Evolutionary conservation across 2,329 filamentous ascomycete species (phyloP), one percentile per base, ranked within the genome.

Genomic region (Aureobasidium vineae): DNA sequence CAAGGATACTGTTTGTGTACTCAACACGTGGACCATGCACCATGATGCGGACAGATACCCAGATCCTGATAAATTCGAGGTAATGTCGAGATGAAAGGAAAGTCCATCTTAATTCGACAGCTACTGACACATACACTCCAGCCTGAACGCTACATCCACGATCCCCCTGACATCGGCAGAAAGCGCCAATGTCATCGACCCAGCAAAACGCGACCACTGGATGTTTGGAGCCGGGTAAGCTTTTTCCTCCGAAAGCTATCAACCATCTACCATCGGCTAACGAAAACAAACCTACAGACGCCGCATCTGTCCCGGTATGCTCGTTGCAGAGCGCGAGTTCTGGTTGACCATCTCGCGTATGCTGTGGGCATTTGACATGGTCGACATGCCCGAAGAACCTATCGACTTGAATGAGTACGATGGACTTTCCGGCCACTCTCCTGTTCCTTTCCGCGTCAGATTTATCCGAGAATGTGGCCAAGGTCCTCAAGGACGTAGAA

Each of bases 241-340:
- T 19, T 41, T 41, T 41, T 41, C 5, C 38, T 1, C 16, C 33
- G 8, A 36, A 36, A 36, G 10, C 33, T 13, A 36, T 36, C 10
- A 2, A 13, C 13, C 10, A 13, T 13, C 13, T 13, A 10, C 11
- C 33, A 36, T 36, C 33, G 33, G 10, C 33, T 36, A 36, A 36
- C 33, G 33, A 13, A 13, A 16, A 19, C 0, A 19, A 41, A 41
- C 5, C 13, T 15, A 41, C 38, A 41, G 38, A 41, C 38, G 38
- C 7, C 78, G 85, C 28, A 79, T 86, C 50, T 88, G 86, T 72
- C 84, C 82, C 3, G 86, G 85, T 0, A 82, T 84, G 36, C 82
- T 85, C 61, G 76, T 87, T 3, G 83, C 82, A 0, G 80, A 83
- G 67, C 79, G 79, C 5, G 79, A 76, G 11, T 69, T 85, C 19